phyloP scores from a whole-genome alignment of 2,329 filamentous ascomycete species.

The Trichophaea hybrida region DNA sequence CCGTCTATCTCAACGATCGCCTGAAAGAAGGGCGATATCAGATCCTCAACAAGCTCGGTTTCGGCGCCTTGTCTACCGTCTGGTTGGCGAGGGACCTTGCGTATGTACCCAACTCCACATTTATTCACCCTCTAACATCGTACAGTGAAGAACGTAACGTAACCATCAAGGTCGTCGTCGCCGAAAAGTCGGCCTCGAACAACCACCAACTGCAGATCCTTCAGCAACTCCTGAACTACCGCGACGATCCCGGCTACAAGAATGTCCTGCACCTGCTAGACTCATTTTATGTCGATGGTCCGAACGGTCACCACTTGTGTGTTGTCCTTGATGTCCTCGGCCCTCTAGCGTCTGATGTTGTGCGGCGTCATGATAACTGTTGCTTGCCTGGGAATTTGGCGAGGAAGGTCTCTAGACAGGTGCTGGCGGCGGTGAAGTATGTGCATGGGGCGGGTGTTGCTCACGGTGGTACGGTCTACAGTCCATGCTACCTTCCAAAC shows the following conservation, averaged over 20 bases:
- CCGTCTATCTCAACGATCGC: constrained; percentile 4
- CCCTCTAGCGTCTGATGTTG: neutral
- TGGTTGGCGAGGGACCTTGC: constrained; percentile 32
- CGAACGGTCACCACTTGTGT: neutral
- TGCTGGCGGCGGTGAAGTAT: too few species aligned
- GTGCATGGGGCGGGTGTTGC: neutral
- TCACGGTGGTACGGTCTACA: neutral
- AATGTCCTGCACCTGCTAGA: neutral
- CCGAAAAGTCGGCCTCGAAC: neutral
- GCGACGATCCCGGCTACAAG: neutral
- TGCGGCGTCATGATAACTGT: neutral
- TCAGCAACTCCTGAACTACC: neutral
- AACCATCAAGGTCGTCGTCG: constrained; percentile 4
- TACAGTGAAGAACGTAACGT: neutral
- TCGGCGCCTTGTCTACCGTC: constrained; percentile 33
- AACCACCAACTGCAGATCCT: neutral
- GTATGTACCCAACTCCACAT: too few species aligned
- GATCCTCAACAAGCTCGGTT: constrained; percentile 34
- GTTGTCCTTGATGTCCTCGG: neutral
- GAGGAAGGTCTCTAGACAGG: neutral
- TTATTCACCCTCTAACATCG: neutral
- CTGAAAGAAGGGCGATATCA: constrained; percentile 30
- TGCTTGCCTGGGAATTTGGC: neutral
- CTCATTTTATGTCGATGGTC: neutral
- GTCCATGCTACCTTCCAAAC: neutral